Evolutionary conservation across 2,329 filamentous ascomycete genomes (phyloP).

Genomic region (Sclerotinia spermophila): DNA sequence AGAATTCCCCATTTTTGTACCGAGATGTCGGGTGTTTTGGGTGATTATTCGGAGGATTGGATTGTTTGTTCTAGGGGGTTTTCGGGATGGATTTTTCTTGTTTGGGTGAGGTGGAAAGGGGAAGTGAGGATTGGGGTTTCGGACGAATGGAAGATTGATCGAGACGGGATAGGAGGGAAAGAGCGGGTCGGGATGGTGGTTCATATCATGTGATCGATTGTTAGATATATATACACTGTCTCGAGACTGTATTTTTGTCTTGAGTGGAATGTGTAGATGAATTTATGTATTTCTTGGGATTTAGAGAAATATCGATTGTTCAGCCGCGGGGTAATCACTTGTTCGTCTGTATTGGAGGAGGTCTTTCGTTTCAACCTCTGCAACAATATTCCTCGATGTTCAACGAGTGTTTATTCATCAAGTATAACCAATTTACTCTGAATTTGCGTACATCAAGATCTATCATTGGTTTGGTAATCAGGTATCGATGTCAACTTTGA

Average conservation of each 20-base stretch:
- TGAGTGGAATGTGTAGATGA: too few relatives aligned
- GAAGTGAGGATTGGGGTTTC: not conserved
- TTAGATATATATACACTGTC: not conserved
- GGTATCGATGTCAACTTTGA: not conserved
- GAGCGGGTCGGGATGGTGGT: not conserved
- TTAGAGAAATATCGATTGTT: not conserved
- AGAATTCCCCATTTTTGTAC: not conserved
- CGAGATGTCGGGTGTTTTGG: not conserved
- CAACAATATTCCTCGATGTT: not conserved
- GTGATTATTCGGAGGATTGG: not conserved
- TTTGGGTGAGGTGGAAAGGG: not conserved
- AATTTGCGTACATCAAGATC: too few relatives aligned
- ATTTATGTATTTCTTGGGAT: not conserved
- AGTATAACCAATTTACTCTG: too few relatives aligned
- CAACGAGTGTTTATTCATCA: not conserved
- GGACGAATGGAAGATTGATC: not conserved
- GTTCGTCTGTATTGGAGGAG: too few relatives aligned
- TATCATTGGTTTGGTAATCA: too few relatives aligned
- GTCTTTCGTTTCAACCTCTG: not conserved
- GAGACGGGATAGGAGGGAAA: not conserved
- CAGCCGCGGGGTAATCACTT: not conserved
- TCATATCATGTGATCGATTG: not conserved
- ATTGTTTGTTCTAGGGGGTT: not conserved
- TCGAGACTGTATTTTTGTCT: too few relatives aligned
- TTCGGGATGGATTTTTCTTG: not conserved